Conservation (phyloP, 139 green algal genomes). For the Volvox africanus region DNA sequence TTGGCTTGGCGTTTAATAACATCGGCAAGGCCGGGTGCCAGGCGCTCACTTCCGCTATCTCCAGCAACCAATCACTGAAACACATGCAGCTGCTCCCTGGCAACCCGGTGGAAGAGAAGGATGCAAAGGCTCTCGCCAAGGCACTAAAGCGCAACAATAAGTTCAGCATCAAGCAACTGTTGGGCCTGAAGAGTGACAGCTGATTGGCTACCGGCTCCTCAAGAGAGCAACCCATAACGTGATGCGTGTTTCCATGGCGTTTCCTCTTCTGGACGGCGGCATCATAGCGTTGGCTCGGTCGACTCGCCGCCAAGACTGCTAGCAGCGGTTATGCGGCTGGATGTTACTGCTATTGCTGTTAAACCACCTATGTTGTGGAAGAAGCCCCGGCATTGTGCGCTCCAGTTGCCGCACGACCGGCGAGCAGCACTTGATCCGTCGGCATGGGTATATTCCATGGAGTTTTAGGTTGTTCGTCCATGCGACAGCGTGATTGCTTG, state of each 20-base stretch:
- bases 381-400: too few relatives aligned
- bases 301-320: neutral
- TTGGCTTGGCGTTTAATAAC: constrained; percentile 64
- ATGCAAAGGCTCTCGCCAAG: constrained; percentile 59
- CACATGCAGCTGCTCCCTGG: constrained; percentile 70
- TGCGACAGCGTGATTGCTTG: too few relatives aligned
- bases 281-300: neutral
- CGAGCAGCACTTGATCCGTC: too few relatives aligned
- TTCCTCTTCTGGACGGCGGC: neutral
- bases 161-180: constrained; percentile 55
- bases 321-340: too few relatives aligned
- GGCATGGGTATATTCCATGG: too few relatives aligned
- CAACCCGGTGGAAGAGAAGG: constrained; percentile 60
- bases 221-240: too few relatives aligned
- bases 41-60: constrained; percentile 64
- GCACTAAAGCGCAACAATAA: constrained; percentile 59
- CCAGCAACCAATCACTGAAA: constrained; percentile 56
- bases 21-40: constrained; percentile 67
- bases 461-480: too few relatives aligned
- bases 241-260: too few relatives aligned
- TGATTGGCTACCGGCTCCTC: too few relatives aligned
- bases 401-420: too few relatives aligned
- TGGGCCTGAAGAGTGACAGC: constrained; percentile 40
- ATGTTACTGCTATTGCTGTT: too few relatives aligned
- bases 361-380: too few relatives aligned